Conservation (phyloP, 148 eudicot genomes). For the Mesembryanthemum crystallinum region DNA sequence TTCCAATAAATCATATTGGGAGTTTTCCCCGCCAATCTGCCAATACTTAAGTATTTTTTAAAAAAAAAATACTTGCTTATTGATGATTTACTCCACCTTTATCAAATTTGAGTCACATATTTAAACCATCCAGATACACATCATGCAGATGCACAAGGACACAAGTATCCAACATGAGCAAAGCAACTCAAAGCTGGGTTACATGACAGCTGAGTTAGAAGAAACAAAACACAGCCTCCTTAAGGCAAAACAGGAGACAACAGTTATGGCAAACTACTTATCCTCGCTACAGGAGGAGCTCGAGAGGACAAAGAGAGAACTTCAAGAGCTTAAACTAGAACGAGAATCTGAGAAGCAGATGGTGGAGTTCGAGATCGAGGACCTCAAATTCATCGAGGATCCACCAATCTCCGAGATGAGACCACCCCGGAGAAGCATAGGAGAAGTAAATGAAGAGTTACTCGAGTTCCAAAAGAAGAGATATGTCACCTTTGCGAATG, state of each 20-base stretch:
- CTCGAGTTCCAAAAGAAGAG: conserved; percentile 63
- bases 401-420: conserved; percentile 24
- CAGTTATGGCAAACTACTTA: conserved; percentile 53
- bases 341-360: conserved; percentile 42
- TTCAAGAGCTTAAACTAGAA: conserved; percentile 48
- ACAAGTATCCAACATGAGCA: conserved; percentile 15
- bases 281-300: conserved; percentile 64
- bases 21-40: no score
- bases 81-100: neutral
- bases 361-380: conserved; percentile 39
- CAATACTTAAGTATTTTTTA: no score
- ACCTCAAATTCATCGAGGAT: conserved; percentile 53
- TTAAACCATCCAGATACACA: neutral
- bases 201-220: conserved; percentile 45
- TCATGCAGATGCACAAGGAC: conserved; percentile 36
- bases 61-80: no score
- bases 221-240: conserved; percentile 66
- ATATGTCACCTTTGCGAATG: conserved; percentile 71
- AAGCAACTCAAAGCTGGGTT: conserved; percentile 17
- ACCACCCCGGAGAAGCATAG: conserved; percentile 6
- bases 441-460: conserved; percentile 5
- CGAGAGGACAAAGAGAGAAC: conserved; percentile 64
- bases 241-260: conserved; percentile 59
- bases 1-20: neutral
- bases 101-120: neutral